Percentiles rank a stretch among this genome's conserved stretches.
Evolutionary conservation across 192 early-diverging fungal genomes (phyloP).

Genomic region (Powellomyces hirtus): DNA sequence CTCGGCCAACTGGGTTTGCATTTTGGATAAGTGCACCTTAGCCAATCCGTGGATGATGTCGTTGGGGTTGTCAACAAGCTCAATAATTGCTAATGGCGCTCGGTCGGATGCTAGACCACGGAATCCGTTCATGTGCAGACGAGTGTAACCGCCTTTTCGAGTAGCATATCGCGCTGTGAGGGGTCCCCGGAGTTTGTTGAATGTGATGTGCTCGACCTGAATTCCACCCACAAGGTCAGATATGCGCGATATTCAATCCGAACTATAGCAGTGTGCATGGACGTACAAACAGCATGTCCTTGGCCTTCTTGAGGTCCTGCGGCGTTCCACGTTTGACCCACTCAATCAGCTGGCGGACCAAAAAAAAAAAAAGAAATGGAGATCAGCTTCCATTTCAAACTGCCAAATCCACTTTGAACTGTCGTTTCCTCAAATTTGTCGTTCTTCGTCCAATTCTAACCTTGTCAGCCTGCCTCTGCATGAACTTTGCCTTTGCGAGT

Average conservation of each 20-base stretch:
- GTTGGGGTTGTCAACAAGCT: constrained; percentile 80
- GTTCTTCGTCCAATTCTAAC: constrained; percentile 33
- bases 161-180: constrained; percentile 78
- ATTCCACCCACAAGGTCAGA: neutral
- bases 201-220: constrained; percentile 64
- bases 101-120: constrained; percentile 69
- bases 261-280: neutral
- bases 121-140: constrained; percentile 75
- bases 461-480: constrained; percentile 82
- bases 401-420: neutral
- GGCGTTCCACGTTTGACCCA: constrained; percentile 72
- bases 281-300: constrained; percentile 33
- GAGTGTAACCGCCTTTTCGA: constrained; percentile 85
- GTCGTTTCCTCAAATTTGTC: neutral
- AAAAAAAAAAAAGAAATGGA: neutral
- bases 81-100: constrained; percentile 86
- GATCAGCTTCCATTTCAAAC: no score
- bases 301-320: constrained; percentile 24
- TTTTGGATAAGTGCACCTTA: constrained; percentile 13
- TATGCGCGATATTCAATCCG: neutral
- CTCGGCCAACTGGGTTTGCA: constrained; percentile 28
- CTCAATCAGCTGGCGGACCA: constrained; percentile 67
- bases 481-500: constrained; percentile 84
- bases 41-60: constrained; percentile 57
- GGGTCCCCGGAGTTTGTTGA: constrained; percentile 80